Conservation (phyloP, 177 flowering plant genomes). For the Vitis hybrid region DNA sequence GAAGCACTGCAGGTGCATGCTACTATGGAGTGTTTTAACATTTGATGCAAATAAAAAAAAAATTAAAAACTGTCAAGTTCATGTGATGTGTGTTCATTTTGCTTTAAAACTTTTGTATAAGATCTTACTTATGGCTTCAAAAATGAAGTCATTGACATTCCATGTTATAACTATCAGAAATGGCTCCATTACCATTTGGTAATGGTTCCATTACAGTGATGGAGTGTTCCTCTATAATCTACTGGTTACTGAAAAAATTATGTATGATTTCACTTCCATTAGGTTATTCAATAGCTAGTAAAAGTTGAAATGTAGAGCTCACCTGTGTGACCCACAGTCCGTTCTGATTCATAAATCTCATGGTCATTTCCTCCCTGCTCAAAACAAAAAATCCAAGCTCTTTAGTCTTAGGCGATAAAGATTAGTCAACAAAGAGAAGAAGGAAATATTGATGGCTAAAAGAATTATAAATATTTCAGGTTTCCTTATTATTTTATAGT, state of each 20-base stretch:
- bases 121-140: not conserved
- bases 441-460: not conserved
- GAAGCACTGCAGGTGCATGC: not conserved
- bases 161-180: not conserved
- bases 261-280: too few relatives aligned
- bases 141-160: not conserved
- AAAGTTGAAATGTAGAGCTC: conserved; percentile 17
- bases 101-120: not conserved
- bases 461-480: too few relatives aligned
- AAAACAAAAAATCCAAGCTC: conserved; percentile 14
- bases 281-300: not conserved
- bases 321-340: conserved; percentile 95
- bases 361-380: conserved; percentile 94
- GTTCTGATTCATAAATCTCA: conserved; percentile 85
- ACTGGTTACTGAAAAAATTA: too few relatives aligned
- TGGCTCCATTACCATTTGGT: not conserved
- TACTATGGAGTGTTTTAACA: not conserved
- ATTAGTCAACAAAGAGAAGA: not conserved
- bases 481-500: too few relatives aligned
- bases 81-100: not conserved
- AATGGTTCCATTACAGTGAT: not conserved
- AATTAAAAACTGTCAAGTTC: too few relatives aligned
- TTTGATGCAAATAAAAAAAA: not conserved
- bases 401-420: not conserved
- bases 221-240: not conserved